These are phyloP conservation scores for Eimeria brunetti DNA, from an alignment of 169 alveolate species.

Conservation along the genomic window DNA sequence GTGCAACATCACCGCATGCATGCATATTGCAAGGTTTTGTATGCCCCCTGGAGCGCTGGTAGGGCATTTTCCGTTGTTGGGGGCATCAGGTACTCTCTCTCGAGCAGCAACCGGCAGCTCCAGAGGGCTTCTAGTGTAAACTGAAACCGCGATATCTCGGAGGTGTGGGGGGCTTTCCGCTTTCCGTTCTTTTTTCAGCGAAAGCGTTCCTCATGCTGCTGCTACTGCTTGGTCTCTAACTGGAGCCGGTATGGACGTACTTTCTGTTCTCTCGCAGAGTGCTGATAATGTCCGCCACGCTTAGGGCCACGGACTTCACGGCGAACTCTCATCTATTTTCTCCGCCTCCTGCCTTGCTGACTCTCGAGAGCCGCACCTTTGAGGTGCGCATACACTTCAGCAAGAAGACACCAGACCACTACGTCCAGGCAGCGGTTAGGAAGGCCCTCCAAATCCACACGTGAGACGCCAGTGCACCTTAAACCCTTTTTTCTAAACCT, in stretches of 20 bases:
- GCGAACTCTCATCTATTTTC: constrained; percentile 92
- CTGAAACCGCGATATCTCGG: background rate
- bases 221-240: background rate
- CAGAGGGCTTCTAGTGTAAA: background rate
- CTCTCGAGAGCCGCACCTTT: constrained; percentile 94
- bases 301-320: constrained; percentile 94
- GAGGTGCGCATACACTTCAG: constrained; percentile 94
- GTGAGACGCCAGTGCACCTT: background rate
- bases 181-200: background rate
- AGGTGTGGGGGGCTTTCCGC: background rate
- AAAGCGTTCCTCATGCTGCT: background rate
- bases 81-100: background rate
- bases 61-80: background rate
- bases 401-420: constrained; percentile 91
- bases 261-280: constrained; percentile 86
- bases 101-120: background rate
- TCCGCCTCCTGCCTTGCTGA: constrained; percentile 90
- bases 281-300: constrained; percentile 99
- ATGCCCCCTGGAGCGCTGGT: background rate
- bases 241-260: background rate
- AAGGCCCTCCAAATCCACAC: constrained; percentile 86
- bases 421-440: constrained; percentile 93
- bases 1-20: background rate
- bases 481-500: background rate
- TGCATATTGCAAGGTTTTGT: background rate